These are phyloP conservation scores for Saccharomycopsis babjevae DNA, from an alignment of 805 yeast species.

Conservation along the genomic window DNA sequence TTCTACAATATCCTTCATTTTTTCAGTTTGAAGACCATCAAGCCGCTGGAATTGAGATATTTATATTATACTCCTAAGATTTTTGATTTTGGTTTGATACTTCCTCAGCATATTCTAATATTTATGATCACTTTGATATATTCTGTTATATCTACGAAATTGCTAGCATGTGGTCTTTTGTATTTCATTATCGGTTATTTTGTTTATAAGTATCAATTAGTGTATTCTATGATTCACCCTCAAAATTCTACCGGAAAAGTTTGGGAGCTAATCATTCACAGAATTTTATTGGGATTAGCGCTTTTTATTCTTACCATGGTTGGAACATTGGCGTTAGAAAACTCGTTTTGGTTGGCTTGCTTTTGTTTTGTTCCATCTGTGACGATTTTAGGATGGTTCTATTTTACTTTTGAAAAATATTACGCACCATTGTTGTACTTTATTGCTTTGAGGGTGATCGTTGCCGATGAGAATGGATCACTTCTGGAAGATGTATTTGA, in stretches of 20 bases:
- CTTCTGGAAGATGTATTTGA: not conserved
- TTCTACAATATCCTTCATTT: constrained; percentile 29
- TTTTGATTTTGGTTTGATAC: constrained; percentile 49
- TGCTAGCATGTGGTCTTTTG: constrained; percentile 46
- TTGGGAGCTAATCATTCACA: constrained; percentile 53
- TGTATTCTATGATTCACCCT: constrained; percentile 52
- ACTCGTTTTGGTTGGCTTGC: constrained; percentile 38
- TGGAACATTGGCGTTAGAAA: constrained; percentile 52
- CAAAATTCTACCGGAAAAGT: constrained; percentile 59
- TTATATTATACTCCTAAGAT: constrained; percentile 47
- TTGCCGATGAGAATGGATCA: not conserved
- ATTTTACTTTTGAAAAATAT: constrained; percentile 42
- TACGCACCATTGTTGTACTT: constrained; percentile 44
- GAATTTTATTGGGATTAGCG: constrained; percentile 44
- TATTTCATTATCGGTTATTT: constrained; percentile 48
- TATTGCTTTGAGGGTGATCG: constrained; percentile 49
- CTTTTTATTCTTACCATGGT: constrained; percentile 53
- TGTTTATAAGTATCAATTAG: constrained; percentile 52
- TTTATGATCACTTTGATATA: constrained; percentile 49
- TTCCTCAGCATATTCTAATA: constrained; percentile 52
- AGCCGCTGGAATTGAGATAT: constrained; percentile 37
- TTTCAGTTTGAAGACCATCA: constrained; percentile 28
- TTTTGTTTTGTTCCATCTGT: constrained; percentile 40
- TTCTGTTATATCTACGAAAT: constrained; percentile 52
- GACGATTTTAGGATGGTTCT: constrained; percentile 34